Percentiles rank a stretch among this genome's conserved stretches.
Evolutionary conservation across 305 asterid species (phyloP).

Genomic region (Solanum chacoense): DNA sequence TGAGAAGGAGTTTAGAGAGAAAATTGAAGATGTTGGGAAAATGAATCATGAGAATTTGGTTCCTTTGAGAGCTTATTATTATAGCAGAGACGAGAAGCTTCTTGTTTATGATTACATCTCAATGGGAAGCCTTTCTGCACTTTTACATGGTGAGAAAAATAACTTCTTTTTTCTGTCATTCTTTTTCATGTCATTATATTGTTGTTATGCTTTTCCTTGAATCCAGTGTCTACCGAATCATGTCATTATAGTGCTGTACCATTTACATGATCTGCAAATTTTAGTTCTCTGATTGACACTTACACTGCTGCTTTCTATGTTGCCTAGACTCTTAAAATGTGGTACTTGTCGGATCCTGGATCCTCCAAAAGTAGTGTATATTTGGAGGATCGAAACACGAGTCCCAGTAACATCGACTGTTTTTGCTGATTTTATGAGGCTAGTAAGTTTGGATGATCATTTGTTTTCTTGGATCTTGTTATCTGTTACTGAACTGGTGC

Average conservation of each 20-base stretch:
- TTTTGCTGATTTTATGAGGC: neutral
- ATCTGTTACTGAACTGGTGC: neutral
- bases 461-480: neutral
- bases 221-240: neutral
- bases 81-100: constrained; percentile 56
- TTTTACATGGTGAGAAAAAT: constrained; percentile 54
- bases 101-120: constrained; percentile 75
- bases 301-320: neutral
- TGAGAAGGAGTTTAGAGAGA: constrained; percentile 54
- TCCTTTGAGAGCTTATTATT: constrained; percentile 62
- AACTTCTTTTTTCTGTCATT: neutral
- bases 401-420: neutral
- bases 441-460: neutral
- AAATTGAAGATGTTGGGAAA: constrained; percentile 60
- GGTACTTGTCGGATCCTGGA: neutral
- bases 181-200: neutral
- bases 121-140: constrained; percentile 83
- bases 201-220: neutral
- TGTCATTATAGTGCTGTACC: neutral
- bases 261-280: neutral
- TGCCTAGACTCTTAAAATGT: neutral
- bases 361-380: neutral
- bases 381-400: neutral
- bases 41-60: constrained; percentile 55
- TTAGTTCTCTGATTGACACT: neutral